These are phyloP conservation scores for Xylaria nigripes DNA, from an alignment of 495 filamentous ascomycete genomes.

Conservation along the genomic window DNA sequence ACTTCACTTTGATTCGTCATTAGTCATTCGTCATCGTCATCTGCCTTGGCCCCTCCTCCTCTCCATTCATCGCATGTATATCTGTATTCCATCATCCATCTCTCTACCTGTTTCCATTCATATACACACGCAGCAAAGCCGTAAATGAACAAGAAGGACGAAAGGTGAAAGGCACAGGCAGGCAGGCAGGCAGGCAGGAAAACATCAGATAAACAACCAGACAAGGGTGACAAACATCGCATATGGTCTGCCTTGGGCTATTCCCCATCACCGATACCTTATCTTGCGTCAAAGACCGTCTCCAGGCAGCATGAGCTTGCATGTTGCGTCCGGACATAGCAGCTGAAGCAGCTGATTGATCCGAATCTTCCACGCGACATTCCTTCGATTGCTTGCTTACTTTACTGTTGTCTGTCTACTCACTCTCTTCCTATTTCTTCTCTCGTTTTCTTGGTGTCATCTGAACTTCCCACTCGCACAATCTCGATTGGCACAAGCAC, in stretches of 20 bases:
- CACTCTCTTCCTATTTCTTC: conserved; percentile 2
- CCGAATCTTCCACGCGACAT: neutral
- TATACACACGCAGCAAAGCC: neutral
- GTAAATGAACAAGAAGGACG: neutral
- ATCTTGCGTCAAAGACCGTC: neutral
- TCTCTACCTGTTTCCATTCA: neutral
- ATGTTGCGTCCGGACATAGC: neutral
- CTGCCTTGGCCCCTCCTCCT: neutral
- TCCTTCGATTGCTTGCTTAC: neutral
- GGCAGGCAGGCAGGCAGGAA: neutral
- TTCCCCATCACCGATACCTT: neutral
- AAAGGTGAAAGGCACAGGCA: neutral
- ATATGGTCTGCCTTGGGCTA: neutral
- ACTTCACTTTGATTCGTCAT: neutral
- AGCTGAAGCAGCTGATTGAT: neutral
- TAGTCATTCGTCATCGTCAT: conserved; percentile 7
- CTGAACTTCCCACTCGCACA: conserved; percentile 3
- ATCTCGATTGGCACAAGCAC: conserved; percentile 14
- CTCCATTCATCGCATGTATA: neutral
- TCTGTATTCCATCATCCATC: neutral
- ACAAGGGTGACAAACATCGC: neutral
- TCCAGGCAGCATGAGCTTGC: neutral
- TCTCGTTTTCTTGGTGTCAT: neutral
- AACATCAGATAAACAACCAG: neutral
- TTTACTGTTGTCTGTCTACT: neutral